phyloP scores from a whole-genome alignment of 768 basidiomycete genomes.

The Thelephora aurantiotincta region DNA sequence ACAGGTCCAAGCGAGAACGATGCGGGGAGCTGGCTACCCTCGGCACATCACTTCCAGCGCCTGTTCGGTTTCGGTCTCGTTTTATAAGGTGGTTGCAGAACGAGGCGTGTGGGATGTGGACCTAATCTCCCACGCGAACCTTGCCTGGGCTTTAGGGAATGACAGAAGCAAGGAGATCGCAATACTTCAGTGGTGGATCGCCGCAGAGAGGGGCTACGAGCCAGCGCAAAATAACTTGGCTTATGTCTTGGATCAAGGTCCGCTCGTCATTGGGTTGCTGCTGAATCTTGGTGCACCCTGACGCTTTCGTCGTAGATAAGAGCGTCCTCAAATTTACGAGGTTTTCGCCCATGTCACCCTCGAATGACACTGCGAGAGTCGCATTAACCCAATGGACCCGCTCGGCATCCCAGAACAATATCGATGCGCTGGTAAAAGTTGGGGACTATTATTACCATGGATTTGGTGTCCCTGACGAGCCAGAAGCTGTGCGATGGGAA shows the following conservation, averaged over 20 bases:
- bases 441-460: conserved; percentile 96
- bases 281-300: conserved; percentile 12
- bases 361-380: conserved; percentile 68
- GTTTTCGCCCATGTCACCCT: conserved; percentile 56
- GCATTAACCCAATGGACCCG: conserved; percentile 92
- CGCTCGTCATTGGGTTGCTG: conserved; percentile 9
- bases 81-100: conserved; percentile 87
- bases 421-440: conserved; percentile 96
- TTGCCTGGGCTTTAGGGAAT: conserved; percentile 53
- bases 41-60: conserved; percentile 46
- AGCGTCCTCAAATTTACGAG: conserved; percentile 54
- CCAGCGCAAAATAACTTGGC: conserved; percentile 93
- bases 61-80: conserved; percentile 84
- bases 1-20: conserved; percentile 55
- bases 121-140: conserved; percentile 68
- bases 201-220: conserved; percentile 86
- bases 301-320: conserved; percentile 36
- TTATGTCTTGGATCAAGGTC: conserved; percentile 84
- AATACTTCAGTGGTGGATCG: conserved; percentile 89
- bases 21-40: conserved; percentile 28
- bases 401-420: conserved; percentile 83
- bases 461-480: conserved; percentile 60
- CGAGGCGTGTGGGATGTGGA: conserved; percentile 82
- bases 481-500: conserved; percentile 54
- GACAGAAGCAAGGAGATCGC: conserved; percentile 70